These are phyloP conservation scores for Candida piceae DNA, from an alignment of 805 yeast species.

Conservation along the genomic window DNA sequence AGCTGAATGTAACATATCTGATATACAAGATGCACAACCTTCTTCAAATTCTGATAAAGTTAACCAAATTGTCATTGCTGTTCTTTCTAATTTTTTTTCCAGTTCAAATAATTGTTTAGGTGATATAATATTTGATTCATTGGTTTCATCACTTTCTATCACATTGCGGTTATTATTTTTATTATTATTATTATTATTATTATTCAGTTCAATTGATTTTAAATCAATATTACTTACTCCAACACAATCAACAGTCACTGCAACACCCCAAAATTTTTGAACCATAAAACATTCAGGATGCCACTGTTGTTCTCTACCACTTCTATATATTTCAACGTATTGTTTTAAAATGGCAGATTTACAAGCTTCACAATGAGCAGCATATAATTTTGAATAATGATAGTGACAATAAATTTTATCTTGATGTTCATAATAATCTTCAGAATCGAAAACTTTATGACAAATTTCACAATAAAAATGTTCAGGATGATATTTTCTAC, in stretches of 20 bases:
- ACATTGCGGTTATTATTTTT: too few relatives aligned
- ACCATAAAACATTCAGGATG: constrained; percentile 99
- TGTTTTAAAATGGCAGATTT: constrained; percentile 86
- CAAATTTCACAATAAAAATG: constrained; percentile 93
- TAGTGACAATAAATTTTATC: constrained; percentile 82
- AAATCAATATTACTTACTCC: constrained; percentile 34
- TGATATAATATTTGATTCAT: too few relatives aligned
- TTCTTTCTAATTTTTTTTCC: constrained; percentile 59
- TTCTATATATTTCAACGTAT: constrained; percentile 86
- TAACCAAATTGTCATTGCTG: constrained; percentile 71
- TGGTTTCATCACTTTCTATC: too few relatives aligned
- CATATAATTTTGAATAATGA: constrained; percentile 82
- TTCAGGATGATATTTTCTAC: constrained; percentile 87
- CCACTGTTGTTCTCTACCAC: constrained; percentile 94
- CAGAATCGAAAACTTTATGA: constrained; percentile 82
- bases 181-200: constrained; percentile 24
- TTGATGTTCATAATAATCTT: constrained; percentile 86
- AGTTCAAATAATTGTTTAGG: constrained; percentile 46
- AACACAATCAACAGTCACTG: constrained; percentile 57
- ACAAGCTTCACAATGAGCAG: constrained; percentile 92
- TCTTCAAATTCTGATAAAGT: constrained; percentile 87
- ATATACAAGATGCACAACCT: constrained; percentile 79
- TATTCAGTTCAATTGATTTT: constrained; percentile 4
- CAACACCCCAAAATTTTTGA: constrained; percentile 92
- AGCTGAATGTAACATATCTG: constrained; percentile 85